Conservation (phyloP, 768 basidiomycete genomes). For the Gautieria morchelliformis region DNA sequence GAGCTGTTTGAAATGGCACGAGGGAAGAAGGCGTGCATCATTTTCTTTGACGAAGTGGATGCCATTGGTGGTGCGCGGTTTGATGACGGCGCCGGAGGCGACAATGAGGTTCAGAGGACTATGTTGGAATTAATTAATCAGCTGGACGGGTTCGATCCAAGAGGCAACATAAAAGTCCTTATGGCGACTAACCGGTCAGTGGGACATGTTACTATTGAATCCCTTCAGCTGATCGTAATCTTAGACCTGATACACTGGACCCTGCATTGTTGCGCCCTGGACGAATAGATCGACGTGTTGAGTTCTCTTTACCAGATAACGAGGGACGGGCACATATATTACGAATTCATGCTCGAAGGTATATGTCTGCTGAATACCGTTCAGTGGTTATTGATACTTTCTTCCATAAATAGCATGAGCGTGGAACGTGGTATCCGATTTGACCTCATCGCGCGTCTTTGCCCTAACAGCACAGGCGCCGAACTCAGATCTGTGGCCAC, state of each 20-base stretch:
- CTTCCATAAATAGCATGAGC: constrained; percentile 63
- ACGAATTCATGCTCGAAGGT: constrained; percentile 94
- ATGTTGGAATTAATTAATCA: constrained; percentile 99
- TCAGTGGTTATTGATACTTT: constrained; percentile 6
- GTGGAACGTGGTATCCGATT: constrained; percentile 96
- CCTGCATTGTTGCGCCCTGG: constrained; percentile 94
- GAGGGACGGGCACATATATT: constrained; percentile 97
- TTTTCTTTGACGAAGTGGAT: constrained; percentile 99
- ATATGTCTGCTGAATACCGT: constrained; percentile 10
- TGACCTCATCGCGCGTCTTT: constrained; percentile 91
- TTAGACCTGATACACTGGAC: constrained; percentile 93
- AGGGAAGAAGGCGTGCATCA: constrained; percentile 97
- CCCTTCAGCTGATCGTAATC: constrained; percentile 4
- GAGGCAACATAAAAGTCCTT: constrained; percentile 99
- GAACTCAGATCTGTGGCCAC: constrained; percentile 95
- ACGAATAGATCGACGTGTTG: constrained; percentile 92
- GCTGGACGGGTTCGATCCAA: constrained; percentile 93
- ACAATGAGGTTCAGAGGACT: constrained; percentile 97
- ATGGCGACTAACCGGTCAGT: constrained; percentile 96
- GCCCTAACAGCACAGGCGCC: constrained; percentile 98
- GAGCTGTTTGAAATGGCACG: constrained; percentile 99
- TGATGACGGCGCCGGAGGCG: constrained; percentile 97
- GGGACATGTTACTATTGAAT: neutral
- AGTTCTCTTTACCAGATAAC: constrained; percentile 89
- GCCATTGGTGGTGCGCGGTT: constrained; percentile 97